Base-by-base conservation (phyloP, 2,329 filamentous ascomycete genomes). In the Claviceps purpurea region DNA sequence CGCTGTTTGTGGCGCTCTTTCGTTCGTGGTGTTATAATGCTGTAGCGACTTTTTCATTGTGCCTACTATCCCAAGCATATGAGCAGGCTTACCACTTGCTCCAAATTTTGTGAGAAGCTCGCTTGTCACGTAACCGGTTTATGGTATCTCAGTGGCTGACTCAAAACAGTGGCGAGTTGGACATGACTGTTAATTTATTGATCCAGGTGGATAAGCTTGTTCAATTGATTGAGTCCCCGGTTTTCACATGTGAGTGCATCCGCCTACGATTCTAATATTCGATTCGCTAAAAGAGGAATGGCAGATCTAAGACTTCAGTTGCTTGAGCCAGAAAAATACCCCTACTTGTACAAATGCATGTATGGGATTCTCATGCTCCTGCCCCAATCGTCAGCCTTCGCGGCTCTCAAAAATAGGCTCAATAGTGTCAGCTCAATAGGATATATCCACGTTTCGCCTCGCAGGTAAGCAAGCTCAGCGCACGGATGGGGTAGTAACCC, bases 131-230 rank as follows among this genome's bases (percentile, higher is more conserved):
- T 7, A 47, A 11, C 2, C 37, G 5, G 14, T 5, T 26, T 13
- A n/a, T 18, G 7, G 5, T n/a, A 44, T 4, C n/a, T 24, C 16
- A 14, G 37, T 26, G n/a, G 26, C 55, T 60, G 20, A 60, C 50
- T 37, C 13, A 16, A 43, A n/a, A 10, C 57, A 95, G 89, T 68
- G 93, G 89, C 54, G 93, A 98, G 62, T 75, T 98, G 48, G 93
- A 98, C 66, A 97, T 98, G 89, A 97, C 91, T 0, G 93, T 98
- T 60, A 95, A 95, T 61, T 95, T 96, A 69, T 79, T 98, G 52
- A 98, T 98, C 44, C 94, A 98, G 66, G 96, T 98, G 59, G 93
- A 98, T 68, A 98, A 98, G 67, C 77, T 98, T 16, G 93, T 98
- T 13, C 93, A 98, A 66, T 77, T 98, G 16, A 82, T 98, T 41